Conservation (phyloP, 805 yeast species). For the Ogataea paradorogensis region DNA sequence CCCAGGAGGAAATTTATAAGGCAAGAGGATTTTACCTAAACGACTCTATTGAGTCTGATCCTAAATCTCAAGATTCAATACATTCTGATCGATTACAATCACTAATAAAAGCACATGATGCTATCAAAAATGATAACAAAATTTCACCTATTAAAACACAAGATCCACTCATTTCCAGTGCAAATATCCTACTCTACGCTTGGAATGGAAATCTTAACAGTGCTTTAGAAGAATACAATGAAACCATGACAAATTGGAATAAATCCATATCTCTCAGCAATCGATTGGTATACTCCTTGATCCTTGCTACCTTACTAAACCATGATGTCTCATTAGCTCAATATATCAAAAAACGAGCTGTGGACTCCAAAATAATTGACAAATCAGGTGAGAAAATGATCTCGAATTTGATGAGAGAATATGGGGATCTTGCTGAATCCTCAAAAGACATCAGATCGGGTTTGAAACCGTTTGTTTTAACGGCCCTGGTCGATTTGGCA, state of each 20-base stretch:
- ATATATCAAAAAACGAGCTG: slow-evolving; percentile 30
- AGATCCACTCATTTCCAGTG: neutral
- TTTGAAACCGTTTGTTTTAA: slow-evolving; percentile 1
- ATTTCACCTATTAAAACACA: neutral
- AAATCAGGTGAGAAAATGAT: slow-evolving; percentile 22
- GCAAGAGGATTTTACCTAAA: slow-evolving; percentile 1
- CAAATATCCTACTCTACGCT: slow-evolving; percentile 3
- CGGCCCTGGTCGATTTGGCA: slow-evolving; percentile 2
- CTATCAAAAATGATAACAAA: slow-evolving; percentile 1
- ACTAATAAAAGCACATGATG: slow-evolving; percentile 1
- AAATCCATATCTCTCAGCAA: slow-evolving; percentile 7
- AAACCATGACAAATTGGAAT: slow-evolving; percentile 20
- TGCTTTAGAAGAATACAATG: slow-evolving; percentile 33
- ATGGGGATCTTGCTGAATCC: slow-evolving; percentile 31
- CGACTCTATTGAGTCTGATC: neutral
- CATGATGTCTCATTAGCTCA: slow-evolving; percentile 33
- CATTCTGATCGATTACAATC: neutral
- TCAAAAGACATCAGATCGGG: slow-evolving; percentile 6
- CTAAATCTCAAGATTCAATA: neutral
- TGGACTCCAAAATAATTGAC: slow-evolving; percentile 25
- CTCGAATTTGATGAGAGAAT: slow-evolving; percentile 27
- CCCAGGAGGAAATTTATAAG: slow-evolving; percentile 2
- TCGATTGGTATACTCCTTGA: slow-evolving; percentile 26
- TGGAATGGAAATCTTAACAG: slow-evolving; percentile 25
- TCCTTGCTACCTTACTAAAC: slow-evolving; percentile 23